Conservation (phyloP, 768 basidiomycete species). For the Paxillus rubicundulus region DNA sequence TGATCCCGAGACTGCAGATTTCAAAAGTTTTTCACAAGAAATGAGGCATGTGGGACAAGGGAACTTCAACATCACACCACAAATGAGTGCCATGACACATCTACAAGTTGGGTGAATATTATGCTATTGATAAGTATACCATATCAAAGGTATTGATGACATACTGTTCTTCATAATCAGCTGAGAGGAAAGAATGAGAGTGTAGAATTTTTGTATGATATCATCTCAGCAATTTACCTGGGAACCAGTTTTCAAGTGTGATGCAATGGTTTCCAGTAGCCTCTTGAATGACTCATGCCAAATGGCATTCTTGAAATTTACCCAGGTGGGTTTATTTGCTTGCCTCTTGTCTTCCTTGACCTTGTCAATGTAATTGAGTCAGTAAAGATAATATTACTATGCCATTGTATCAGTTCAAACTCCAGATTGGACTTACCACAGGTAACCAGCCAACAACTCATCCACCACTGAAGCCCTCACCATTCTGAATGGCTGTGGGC, state of each 20-base stretch:
- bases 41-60: constrained; percentile 21
- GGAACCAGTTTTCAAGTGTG: not conserved
- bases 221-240: constrained; percentile 1
- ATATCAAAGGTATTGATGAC: too few relatives aligned
- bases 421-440: too few relatives aligned
- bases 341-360: constrained; percentile 1
- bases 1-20: not conserved
- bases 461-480: constrained; percentile 33
- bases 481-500: constrained; percentile 32
- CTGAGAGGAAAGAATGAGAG: constrained; percentile 4
- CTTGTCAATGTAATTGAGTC: too few relatives aligned
- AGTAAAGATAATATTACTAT: too few relatives aligned
- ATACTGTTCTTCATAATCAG: constrained; percentile 18
- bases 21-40: not conserved
- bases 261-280: constrained; percentile 1
- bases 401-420: too few relatives aligned
- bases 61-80: constrained; percentile 5
- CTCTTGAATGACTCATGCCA: constrained; percentile 9
- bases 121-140: too few relatives aligned
- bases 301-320: constrained; percentile 10
- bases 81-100: constrained; percentile 16
- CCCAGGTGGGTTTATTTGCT: not conserved
- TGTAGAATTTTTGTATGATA: not conserved
- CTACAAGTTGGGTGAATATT: constrained; percentile 11
- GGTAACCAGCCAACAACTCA: constrained; percentile 40